Evolutionary conservation across 768 basidiomycete species (phyloP).

Genomic region (Gyrodon lividus): DNA sequence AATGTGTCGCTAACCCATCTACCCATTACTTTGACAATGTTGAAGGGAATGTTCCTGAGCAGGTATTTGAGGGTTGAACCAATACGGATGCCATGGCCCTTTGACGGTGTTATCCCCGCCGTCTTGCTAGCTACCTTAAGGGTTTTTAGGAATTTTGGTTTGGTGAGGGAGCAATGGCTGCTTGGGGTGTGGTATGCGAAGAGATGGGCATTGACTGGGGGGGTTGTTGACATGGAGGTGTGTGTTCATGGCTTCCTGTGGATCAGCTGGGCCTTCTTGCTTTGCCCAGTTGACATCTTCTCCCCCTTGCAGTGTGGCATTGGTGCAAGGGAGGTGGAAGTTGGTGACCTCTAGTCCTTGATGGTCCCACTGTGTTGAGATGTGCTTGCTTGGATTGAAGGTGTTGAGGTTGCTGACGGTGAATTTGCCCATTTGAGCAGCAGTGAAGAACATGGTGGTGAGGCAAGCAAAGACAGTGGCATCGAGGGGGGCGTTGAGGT

Average conservation of each 20-base stretch:
- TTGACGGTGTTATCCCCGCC: constrained; percentile 8
- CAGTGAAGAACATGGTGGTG: no score
- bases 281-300: background rate
- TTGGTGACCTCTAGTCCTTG: background rate
- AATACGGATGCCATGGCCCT: constrained; percentile 29
- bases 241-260: background rate
- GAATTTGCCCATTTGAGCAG: no score
- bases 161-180: background rate
- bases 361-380: background rate
- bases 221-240: background rate
- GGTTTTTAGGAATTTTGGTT: constrained; percentile 19
- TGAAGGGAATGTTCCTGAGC: constrained; percentile 36
- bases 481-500: no score
- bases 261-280: background rate
- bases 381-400: background rate
- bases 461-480: no score
- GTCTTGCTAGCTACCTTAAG: constrained; percentile 11
- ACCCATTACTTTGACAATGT: constrained; percentile 37
- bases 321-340: background rate
- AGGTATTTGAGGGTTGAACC: constrained; percentile 38
- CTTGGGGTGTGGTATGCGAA: background rate
- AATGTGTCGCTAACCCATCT: constrained; percentile 38
- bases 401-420: background rate
- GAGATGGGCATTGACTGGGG: background rate
- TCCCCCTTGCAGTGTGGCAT: background rate